phyloP scores from a whole-genome alignment of 1,284 basidiomycete genomes.

The Vanrija humicola region DNA sequence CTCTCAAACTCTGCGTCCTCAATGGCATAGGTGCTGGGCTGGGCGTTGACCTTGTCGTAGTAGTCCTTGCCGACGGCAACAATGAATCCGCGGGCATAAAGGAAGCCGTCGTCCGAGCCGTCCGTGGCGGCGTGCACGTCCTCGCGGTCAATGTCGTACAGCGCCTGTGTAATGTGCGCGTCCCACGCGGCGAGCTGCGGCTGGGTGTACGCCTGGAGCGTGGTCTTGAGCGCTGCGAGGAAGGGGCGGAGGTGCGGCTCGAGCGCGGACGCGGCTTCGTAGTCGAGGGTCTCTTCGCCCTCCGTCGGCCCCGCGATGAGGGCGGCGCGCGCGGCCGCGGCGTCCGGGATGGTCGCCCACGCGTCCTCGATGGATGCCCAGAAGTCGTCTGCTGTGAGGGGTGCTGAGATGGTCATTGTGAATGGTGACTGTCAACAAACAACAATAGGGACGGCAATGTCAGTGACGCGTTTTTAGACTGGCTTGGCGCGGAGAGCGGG shows the following conservation, averaged over 20 bases:
- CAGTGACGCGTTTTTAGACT: no score
- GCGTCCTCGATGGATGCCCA: constrained; percentile 2
- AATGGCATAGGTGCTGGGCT: neutral
- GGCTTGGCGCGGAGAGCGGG: no score
- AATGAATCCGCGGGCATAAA: constrained; percentile 10
- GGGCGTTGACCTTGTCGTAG: constrained; percentile 3
- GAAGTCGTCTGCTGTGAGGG: neutral
- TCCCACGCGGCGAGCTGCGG: constrained; percentile 6
- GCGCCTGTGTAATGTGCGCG: constrained; percentile 4
- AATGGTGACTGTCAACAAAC: neutral
- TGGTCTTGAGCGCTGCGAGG: neutral
- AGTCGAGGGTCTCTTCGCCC: neutral
- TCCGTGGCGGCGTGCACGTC: constrained; percentile 7
- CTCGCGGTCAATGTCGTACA: constrained; percentile 7
- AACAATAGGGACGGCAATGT: no score
- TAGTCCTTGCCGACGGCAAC: constrained; percentile 4
- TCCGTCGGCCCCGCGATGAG: neutral
- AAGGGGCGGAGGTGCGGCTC: neutral
- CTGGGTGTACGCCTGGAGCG: neutral
- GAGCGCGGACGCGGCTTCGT: neutral
- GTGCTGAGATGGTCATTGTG: neutral
- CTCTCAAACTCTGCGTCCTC: constrained; percentile 4
- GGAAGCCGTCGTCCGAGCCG: constrained; percentile 10
- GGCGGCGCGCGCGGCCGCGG: neutral
- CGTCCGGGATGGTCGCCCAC: neutral